A percentile compares a stretch with the other conserved stretches of the same genome.
phyloP scores from a whole-genome alignment of 2,329 filamentous ascomycete genomes.

The Trichoderma asperellum region DNA sequence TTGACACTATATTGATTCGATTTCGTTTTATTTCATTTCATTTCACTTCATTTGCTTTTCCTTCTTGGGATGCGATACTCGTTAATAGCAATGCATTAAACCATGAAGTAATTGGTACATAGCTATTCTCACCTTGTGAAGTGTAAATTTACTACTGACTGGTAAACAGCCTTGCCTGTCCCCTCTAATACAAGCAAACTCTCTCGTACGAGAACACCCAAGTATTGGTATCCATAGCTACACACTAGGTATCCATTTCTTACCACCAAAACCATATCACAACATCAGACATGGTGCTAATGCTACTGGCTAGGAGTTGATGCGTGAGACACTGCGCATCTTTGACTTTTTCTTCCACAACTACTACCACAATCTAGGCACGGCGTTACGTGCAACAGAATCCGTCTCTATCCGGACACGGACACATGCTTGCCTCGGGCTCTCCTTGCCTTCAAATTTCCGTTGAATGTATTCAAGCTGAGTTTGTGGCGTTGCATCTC shows the following conservation, averaged over 20 bases:
- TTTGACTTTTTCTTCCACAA: not conserved
- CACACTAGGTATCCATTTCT: not conserved
- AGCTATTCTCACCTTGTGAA: not conserved
- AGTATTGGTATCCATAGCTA: not conserved
- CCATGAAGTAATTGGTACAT: not conserved
- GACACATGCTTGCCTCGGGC: not conserved
- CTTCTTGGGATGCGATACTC: not conserved
- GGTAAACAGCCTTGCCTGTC: not conserved
- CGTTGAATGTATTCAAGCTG: not conserved
- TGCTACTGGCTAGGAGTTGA: not conserved
- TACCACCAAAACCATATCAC: not conserved
- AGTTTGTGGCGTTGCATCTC: not conserved
- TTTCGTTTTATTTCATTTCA: not conserved
- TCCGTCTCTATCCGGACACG: not conserved
- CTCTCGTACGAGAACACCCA: not conserved
- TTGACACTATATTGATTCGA: not conserved
- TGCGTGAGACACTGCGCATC: not conserved
- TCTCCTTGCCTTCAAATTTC: not conserved
- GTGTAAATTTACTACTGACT: not conserved
- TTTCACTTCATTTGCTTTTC: not conserved
- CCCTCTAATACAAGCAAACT: not conserved
- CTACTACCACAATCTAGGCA: not conserved
- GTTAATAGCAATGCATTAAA: not conserved
- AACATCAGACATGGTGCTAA: not conserved
- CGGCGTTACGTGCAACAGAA: not conserved